Evolutionary conservation across 306 rosid species (phyloP).

Genomic region (Vigna nakashimae): DNA sequence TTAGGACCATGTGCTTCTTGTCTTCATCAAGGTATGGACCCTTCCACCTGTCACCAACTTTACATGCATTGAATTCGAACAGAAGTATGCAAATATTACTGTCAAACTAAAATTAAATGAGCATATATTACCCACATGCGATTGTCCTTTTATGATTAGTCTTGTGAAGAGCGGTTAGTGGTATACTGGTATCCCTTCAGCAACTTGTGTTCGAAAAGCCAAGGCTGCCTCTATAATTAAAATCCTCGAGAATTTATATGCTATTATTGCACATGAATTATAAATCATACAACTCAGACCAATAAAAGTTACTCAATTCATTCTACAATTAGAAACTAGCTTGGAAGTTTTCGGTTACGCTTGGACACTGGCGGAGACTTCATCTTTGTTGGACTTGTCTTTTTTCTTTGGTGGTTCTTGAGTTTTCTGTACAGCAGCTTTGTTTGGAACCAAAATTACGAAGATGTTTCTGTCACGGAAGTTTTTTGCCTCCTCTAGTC

Average conservation of each 20-base stretch:
- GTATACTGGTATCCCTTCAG: conserved; percentile 27
- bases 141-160: not conserved
- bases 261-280: conserved; percentile 48
- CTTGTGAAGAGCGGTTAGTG: not conserved
- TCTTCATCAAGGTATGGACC: conserved; percentile 27
- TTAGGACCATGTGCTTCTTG: conserved; percentile 13
- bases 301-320: conserved; percentile 48
- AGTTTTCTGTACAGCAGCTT: conserved; percentile 72
- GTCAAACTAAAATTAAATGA: conserved; percentile 17
- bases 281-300: conserved; percentile 53
- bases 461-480: conserved; percentile 80
- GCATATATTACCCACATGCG: conserved; percentile 10
- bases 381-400: conserved; percentile 62
- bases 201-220: conserved; percentile 16
- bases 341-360: conserved; percentile 37
- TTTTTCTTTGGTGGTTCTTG: conserved; percentile 79
- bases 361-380: conserved; percentile 78
- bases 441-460: conserved; percentile 83
- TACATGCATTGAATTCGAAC: conserved; percentile 18
- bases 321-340: conserved; percentile 47
- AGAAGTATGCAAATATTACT: not conserved
- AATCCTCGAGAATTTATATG: conserved; percentile 28
- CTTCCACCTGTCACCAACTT: conserved; percentile 36
- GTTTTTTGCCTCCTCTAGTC: conserved; percentile 82
- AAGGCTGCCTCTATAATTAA: conserved; percentile 48